phyloP scores from a whole-genome alignment of 1,284 basidiomycete species.

The Boletus semigastroideus region DNA sequence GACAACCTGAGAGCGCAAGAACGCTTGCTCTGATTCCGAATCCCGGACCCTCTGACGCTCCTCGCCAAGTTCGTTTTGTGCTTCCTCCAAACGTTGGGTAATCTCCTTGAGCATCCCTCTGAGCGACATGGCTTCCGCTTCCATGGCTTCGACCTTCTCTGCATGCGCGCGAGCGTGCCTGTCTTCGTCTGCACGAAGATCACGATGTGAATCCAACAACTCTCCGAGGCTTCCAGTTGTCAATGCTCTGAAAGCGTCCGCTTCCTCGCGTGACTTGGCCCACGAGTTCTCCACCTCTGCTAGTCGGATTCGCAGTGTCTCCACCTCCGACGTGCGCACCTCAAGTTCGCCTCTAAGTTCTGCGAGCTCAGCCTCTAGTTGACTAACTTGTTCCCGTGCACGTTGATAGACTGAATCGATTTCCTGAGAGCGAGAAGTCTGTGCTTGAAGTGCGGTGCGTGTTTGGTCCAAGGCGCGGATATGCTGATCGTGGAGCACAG shows the following conservation, averaged over 20 bases:
- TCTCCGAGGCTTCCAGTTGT: conserved; percentile 85
- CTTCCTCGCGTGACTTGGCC: conserved; percentile 88
- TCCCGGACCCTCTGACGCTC: conserved; percentile 68
- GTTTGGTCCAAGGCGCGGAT: conserved; percentile 85
- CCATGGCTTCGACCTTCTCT: conserved; percentile 80
- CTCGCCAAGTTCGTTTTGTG: conserved; percentile 67
- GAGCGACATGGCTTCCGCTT: conserved; percentile 72
- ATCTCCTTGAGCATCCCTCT: conserved; percentile 79
- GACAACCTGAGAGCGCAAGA: conserved; percentile 76
- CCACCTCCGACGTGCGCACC: conserved; percentile 67
- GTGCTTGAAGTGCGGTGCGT: conserved; percentile 73
- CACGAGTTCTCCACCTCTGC: conserved; percentile 82
- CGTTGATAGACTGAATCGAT: conserved; percentile 75
- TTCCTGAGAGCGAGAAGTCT: conserved; percentile 79
- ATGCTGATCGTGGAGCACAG: conserved; percentile 75
- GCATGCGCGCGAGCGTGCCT: conserved; percentile 68
- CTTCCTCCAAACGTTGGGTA: conserved; percentile 66
- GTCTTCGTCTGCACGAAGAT: conserved; percentile 78
- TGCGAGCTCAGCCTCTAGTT: conserved; percentile 72
- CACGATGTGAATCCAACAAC: conserved; percentile 80
- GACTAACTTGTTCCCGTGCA: conserved; percentile 62
- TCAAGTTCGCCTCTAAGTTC: conserved; percentile 82
- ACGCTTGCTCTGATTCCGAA: conserved; percentile 68
- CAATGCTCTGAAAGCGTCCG: conserved; percentile 79
- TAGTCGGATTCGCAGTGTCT: conserved; percentile 62